These are phyloP conservation scores for Candida maltosa DNA, from an alignment of 805 yeast genomes.

Conservation along the genomic window DNA sequence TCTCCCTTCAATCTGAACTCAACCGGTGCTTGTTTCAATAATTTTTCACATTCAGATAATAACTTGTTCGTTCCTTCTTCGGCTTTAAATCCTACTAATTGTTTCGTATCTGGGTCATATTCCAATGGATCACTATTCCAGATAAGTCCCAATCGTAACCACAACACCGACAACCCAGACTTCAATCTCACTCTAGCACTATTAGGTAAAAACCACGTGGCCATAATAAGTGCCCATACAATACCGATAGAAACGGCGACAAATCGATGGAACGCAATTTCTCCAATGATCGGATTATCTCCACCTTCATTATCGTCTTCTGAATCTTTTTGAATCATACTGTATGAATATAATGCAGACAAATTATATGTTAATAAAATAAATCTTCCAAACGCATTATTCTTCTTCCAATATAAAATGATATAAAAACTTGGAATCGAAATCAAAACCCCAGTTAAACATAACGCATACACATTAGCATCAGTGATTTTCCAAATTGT, in stretches of 20 bases:
- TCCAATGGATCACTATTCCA: constrained; percentile 77
- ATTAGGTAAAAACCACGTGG: constrained; percentile 65
- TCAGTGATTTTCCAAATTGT: constrained; percentile 55
- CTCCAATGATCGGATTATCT: constrained; percentile 60
- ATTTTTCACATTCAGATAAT: constrained; percentile 55
- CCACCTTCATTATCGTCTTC: constrained; percentile 69
- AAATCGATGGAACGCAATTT: constrained; percentile 77
- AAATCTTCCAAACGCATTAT: constrained; percentile 65
- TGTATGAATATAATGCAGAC: constrained; percentile 73
- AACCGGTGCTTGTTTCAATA: constrained; percentile 68
- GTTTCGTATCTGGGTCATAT: constrained; percentile 22
- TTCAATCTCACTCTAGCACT: constrained; percentile 72
- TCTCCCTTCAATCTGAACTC: constrained; percentile 74
- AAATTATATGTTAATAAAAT: constrained; percentile 73
- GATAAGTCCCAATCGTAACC: constrained; percentile 77
- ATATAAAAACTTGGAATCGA: constrained; percentile 51
- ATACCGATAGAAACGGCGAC: constrained; percentile 71
- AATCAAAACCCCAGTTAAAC: constrained; percentile 45
- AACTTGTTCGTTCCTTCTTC: constrained; percentile 48
- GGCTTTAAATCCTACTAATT: constrained; percentile 43
- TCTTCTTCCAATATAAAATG: constrained; percentile 64
- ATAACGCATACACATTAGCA: constrained; percentile 52
- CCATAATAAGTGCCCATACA: constrained; percentile 70
- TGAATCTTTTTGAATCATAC: constrained; percentile 55
- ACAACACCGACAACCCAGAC: constrained; percentile 60